Evolutionary conservation across 2,329 filamentous ascomycete genomes (phyloP).

Genomic region (Raffaelea deltoideospora): DNA sequence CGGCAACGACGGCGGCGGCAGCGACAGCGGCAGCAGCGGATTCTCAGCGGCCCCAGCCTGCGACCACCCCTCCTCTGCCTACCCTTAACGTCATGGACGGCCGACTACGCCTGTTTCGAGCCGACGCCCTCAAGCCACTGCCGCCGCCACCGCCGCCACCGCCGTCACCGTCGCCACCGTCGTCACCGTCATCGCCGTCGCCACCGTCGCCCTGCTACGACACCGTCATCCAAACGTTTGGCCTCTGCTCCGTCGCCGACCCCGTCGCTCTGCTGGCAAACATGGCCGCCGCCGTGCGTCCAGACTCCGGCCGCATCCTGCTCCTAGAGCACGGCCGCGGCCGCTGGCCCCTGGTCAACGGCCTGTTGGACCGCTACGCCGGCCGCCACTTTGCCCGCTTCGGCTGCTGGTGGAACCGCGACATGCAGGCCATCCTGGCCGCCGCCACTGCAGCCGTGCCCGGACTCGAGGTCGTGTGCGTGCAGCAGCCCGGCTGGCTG

Average conservation of each 20-base stretch:
- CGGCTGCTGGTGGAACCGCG: slow-evolving; percentile 56
- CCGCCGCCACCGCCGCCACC: slow-evolving; percentile 14
- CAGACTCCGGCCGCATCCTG: slow-evolving; percentile 41
- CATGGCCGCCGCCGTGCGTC: slow-evolving; percentile 35
- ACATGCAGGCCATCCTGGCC: slow-evolving; percentile 39
- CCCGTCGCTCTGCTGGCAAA: slow-evolving; percentile 37
- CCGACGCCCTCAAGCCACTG: slow-evolving; percentile 30
- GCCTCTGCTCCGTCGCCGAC: slow-evolving; percentile 45
- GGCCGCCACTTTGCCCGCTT: slow-evolving; percentile 40
- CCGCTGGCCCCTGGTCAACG: slow-evolving; percentile 37
- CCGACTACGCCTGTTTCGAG: slow-evolving; percentile 13
- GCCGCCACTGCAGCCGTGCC: slow-evolving; percentile 31
- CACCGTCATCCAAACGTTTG: slow-evolving; percentile 49
- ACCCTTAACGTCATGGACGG: slow-evolving; percentile 10
- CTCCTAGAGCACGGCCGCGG: slow-evolving; percentile 49
- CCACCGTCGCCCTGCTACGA: slow-evolving; percentile 29
- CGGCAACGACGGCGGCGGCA: too few species aligned
- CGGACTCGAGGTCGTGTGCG: slow-evolving; percentile 39
- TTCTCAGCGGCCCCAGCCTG: background rate
- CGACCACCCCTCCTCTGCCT: background rate
- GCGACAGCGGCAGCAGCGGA: slow-evolving; percentile 23
- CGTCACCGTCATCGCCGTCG: slow-evolving; percentile 12
- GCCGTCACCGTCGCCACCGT: slow-evolving; percentile 17
- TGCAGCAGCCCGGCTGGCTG: slow-evolving; percentile 34
- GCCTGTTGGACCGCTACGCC: slow-evolving; percentile 38